Evolutionary conservation across 2,329 filamentous ascomycete species (phyloP).

Genomic region (Cladobotryum protrusum): DNA sequence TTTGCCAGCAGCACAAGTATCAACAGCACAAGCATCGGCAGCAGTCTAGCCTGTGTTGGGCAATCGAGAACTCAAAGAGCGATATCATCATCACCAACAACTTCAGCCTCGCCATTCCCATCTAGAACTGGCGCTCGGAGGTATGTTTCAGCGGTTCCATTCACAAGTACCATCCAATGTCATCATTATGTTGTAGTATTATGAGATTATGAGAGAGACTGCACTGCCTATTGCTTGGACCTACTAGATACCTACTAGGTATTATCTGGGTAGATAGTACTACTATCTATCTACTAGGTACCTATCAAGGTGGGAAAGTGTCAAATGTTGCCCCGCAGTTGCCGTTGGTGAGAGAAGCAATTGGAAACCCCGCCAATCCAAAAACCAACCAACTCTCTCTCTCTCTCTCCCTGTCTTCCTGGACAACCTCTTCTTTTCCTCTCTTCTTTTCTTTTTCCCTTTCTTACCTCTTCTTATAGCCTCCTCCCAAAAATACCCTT

Average conservation of each 20-base stretch:
- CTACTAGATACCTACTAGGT: no score
- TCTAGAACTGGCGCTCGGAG: neutral
- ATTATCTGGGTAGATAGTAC: no score
- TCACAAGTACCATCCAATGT: no score
- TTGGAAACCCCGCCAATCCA: neutral
- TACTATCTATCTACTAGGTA: neutral
- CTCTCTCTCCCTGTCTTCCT: neutral
- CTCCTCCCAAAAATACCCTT: constrained; percentile 21
- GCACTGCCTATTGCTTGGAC: no score
- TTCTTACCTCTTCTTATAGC: constrained; percentile 12
- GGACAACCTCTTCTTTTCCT: neutral
- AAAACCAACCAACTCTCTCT: neutral
- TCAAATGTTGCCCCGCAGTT: neutral
- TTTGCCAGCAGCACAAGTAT: neutral
- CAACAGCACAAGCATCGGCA: neutral
- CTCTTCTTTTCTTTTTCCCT: neutral
- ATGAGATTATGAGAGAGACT: no score
- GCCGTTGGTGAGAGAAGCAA: neutral
- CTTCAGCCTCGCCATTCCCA: neutral
- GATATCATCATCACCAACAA: no score
- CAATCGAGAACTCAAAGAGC: no score
- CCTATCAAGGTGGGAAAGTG: no score
- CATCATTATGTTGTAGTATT: no score
- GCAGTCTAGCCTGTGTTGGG: neutral
- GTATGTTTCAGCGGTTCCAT: neutral